Percentiles rank a stretch among this genome's conserved stretches.
phyloP scores from a whole-genome alignment of 225 moss, liverwort and hornwort genomes.

The Bryoerythrophyllum caledonicum region DNA sequence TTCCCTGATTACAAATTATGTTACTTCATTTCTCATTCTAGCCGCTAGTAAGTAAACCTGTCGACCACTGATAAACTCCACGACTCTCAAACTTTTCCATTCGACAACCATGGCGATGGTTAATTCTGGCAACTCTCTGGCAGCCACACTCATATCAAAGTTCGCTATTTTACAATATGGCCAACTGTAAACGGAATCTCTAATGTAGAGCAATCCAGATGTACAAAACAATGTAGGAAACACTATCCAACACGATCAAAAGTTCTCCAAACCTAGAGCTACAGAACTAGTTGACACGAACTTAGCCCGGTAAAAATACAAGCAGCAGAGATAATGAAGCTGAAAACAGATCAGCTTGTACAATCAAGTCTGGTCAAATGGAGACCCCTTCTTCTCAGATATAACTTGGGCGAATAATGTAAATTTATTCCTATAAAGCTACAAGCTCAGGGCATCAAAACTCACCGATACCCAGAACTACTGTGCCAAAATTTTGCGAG shows the following conservation, averaged over 20 bases:
- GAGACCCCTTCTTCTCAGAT: conserved; percentile 21
- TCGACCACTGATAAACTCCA: neutral
- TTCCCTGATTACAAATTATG: too few species aligned
- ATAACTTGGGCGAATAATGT: conserved; percentile 15
- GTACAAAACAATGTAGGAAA: neutral
- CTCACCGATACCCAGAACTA: conserved; percentile 39
- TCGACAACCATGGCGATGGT: neutral
- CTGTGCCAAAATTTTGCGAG: conserved; percentile 49
- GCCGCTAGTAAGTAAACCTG: too few species aligned
- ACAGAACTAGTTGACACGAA: neutral
- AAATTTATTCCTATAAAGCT: conserved; percentile 19
- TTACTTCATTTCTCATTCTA: too few species aligned
- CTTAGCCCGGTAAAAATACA: neutral
- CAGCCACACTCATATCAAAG: neutral
- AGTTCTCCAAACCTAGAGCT: neutral
- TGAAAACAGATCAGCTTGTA: neutral
- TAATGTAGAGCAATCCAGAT: neutral
- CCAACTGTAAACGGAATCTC: neutral
- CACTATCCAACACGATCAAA: neutral
- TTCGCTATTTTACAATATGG: conserved; percentile 1
- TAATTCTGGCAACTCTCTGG: neutral
- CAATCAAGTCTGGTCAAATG: conserved; percentile 32
- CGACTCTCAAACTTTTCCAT: neutral
- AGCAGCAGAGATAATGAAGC: conserved; percentile 7
- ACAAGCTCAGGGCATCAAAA: conserved; percentile 31